Conservation (phyloP, 2,329 filamentous ascomycete genomes). For the Sphaerulina populicola region DNA sequence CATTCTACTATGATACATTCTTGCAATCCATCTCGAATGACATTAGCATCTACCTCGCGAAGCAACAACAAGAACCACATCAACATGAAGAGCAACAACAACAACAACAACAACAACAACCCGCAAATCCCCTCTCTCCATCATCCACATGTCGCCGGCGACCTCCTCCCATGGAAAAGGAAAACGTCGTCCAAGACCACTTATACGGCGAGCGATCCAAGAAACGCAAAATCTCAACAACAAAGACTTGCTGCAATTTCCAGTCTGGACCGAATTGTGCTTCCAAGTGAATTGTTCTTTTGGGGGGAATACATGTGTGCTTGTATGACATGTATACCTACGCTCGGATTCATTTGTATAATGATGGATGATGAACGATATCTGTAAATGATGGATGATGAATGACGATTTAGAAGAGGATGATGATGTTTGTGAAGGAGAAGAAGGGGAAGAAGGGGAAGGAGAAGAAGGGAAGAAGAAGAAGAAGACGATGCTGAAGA, state of each 20-base stretch:
- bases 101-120: slow-evolving; percentile 3
- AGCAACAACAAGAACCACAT: slow-evolving; percentile 1
- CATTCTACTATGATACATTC: slow-evolving; percentile 23
- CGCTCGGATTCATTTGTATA: too few species aligned
- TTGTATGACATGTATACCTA: too few species aligned
- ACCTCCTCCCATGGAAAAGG: not conserved
- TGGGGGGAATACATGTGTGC: too few species aligned
- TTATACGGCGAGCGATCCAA: not conserved
- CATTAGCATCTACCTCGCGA: slow-evolving; percentile 21
- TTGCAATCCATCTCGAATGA: slow-evolving; percentile 25
- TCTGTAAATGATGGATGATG: too few species aligned
- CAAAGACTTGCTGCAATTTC: not conserved
- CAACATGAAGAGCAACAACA: not conserved
- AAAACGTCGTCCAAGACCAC: not conserved
- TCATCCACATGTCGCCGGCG: not conserved
- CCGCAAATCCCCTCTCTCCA: not conserved
- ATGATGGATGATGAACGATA: too few species aligned
- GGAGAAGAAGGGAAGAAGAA: too few species aligned
- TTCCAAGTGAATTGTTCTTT: too few species aligned
- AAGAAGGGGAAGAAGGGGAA: too few species aligned
- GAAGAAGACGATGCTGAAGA: too few species aligned
- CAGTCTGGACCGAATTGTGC: slow-evolving; percentile 8
- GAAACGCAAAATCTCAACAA: slow-evolving; percentile 5
- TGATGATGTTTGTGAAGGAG: too few species aligned
- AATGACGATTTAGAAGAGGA: too few species aligned